Percentiles rank a stretch among this genome's conserved stretches.
These are phyloP conservation scores for Paraurostyla sp. DNA, from an alignment of 73 alveolate species.

Conservation along the genomic window DNA sequence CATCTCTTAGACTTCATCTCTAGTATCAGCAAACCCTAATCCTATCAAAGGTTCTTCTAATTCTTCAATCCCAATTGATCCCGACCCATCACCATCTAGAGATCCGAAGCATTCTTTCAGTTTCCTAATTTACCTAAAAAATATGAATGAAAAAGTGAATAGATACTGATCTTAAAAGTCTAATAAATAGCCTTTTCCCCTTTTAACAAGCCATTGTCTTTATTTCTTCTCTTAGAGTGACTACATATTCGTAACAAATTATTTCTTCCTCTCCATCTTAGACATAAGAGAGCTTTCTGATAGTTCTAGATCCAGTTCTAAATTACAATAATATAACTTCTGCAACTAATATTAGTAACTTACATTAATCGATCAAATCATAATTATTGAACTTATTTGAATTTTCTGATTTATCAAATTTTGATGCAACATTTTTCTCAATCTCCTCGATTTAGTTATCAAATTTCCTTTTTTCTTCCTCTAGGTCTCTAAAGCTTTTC, in stretches of 20 bases:
- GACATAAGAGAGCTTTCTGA: slow-evolving; percentile 52
- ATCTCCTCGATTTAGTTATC: slow-evolving; percentile 14
- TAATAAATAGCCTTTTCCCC: slow-evolving; percentile 70
- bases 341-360: background rate
- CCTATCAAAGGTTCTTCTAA: slow-evolving; percentile 96
- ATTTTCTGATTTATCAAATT: background rate
- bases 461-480: slow-evolving; percentile 53
- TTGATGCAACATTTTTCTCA: background rate
- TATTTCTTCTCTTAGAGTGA: slow-evolving; percentile 28
- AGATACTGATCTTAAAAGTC: slow-evolving; percentile 71
- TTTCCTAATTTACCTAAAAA: slow-evolving; percentile 63
- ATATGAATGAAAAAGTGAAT: background rate
- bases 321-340: background rate
- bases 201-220: slow-evolving; percentile 70
- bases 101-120: slow-evolving; percentile 86
- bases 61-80: slow-evolving; percentile 92
- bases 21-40: slow-evolving; percentile 93
- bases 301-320: slow-evolving; percentile 56
- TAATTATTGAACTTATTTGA: background rate
- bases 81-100: slow-evolving; percentile 90
- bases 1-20: slow-evolving; percentile 92
- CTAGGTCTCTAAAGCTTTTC: slow-evolving; percentile 9
- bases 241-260: slow-evolving; percentile 41
- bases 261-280: slow-evolving; percentile 41
- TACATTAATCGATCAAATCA: slow-evolving; percentile 38